Base-by-base conservation (phyloP, 2,329 filamentous ascomycete genomes). In the Stachybotrys chlorohalonatus region DNA sequence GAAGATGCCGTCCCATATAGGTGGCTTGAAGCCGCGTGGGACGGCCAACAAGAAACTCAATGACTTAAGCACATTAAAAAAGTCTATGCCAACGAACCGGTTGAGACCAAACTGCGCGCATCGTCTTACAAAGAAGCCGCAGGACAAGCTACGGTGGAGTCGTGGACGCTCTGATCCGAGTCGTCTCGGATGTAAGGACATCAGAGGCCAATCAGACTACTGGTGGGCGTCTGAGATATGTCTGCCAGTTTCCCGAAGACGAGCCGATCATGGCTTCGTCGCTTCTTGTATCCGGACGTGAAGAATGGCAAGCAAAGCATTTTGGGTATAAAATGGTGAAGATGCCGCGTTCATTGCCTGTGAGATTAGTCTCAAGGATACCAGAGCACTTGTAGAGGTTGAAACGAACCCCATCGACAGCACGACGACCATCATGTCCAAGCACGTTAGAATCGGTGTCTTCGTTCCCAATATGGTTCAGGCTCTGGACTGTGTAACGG, bases 401-500 rank as follows among this genome's bases (percentile, higher is more conserved):
- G 24, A 24, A 24, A 24, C 24, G 24, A 24, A 24, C 2, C 24
- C 24, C 36, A 42, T 42, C 36, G 36, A 42, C 36, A 42, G 36
- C 36, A 42, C 47, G 7, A 42, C 46, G 39, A 13, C 53, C 46
- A 39, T 42, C 8, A 60, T 60, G 59, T 31, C 58, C 39, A 53
- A 58, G 49, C 46, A 47, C 54, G 60, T 81, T 55, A 71, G 64
- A 47, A 71, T 82, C 51, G 79, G 78, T 24, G 76, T 82, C 54
- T 80, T 79, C 62, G 67, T 80, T 51, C 77, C 78, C 2, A 57
- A 60, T 2, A 68, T 69, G 1, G 69, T 70, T 11, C 79, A 82
- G 58, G 64, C 79, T 8, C 73, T 82, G 16, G 79, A 82, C 62
- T 60, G 71, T 5, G 78, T 78, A 9, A 74, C 73, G 51, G 68